These are phyloP conservation scores for Termitomyces sp. DNA, from an alignment of 768 basidiomycete genomes.

Conservation along the genomic window DNA sequence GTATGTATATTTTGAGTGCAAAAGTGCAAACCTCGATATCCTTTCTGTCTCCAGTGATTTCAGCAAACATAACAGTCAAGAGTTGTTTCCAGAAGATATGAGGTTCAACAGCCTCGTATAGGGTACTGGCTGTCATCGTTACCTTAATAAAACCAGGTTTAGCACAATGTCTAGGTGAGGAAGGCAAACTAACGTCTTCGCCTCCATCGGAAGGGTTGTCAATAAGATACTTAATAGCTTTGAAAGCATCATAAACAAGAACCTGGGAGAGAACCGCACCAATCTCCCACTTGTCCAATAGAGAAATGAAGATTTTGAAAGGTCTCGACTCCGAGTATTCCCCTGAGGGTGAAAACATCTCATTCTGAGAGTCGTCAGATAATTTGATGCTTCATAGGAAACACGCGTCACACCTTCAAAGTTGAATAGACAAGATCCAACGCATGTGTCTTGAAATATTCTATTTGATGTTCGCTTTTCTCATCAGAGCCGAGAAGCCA, in stretches of 20 bases:
- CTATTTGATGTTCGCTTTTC: conserved; percentile 68
- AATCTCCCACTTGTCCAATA: conserved; percentile 97
- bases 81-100: conserved; percentile 83
- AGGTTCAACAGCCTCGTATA: conserved; percentile 94
- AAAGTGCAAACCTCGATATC: conserved; percentile 43
- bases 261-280: conserved; percentile 77
- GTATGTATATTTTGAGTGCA: background rate
- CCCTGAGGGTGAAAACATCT: conserved; percentile 72
- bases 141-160: conserved; percentile 40
- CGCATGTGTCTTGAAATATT: conserved; percentile 65
- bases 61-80: conserved; percentile 52
- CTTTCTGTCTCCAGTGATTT: conserved; percentile 45
- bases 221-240: conserved; percentile 59
- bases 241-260: conserved; percentile 78
- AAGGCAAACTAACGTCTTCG: conserved; percentile 54
- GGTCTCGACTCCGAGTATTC: conserved; percentile 81
- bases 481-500: conserved; percentile 91
- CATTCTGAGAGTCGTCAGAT: conserved; percentile 45
- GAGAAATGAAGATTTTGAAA: conserved; percentile 93
- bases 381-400: conserved; percentile 1
- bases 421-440: conserved; percentile 72
- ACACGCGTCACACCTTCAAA: conserved; percentile 49
- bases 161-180: background rate
- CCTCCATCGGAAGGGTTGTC: conserved; percentile 49
- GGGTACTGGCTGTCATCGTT: conserved; percentile 77